Evolutionary conservation across 2,329 filamentous ascomycete species (phyloP).

Genomic region (Calonectria honghensis): DNA sequence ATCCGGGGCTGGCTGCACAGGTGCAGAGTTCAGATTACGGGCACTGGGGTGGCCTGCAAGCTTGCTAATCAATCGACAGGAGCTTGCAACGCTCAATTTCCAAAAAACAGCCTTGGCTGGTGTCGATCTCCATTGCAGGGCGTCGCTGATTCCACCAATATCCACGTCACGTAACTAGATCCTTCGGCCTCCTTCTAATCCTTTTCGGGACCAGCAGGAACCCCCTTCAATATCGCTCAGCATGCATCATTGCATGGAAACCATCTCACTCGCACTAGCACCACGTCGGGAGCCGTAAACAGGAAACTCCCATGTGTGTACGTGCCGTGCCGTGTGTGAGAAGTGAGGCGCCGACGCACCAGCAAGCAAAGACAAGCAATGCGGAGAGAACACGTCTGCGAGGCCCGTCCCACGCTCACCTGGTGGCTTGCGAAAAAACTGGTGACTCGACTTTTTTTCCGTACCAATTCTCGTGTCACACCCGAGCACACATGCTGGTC

Average conservation of each 20-base stretch:
- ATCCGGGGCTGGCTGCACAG: not conserved
- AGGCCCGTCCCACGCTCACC: not conserved
- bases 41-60: slow-evolving; percentile 9
- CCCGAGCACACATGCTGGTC: slow-evolving; percentile 10
- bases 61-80: not conserved
- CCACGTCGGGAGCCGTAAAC: not conserved
- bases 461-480: not conserved
- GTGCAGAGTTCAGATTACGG: not conserved
- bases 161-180: slow-evolving; percentile 34
- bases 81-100: slow-evolving; percentile 21
- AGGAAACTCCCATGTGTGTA: not conserved
- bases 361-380: not conserved
- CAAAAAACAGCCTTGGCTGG: slow-evolving; percentile 14
- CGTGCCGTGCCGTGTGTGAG: slow-evolving; percentile 22
- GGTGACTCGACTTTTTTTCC: slow-evolving; percentile 4
- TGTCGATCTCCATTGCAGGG: slow-evolving; percentile 35
- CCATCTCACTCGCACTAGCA: not conserved
- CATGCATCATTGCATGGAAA: slow-evolving; percentile 4
- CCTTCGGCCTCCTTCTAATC: slow-evolving; percentile 33
- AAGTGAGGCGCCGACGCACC: not conserved
- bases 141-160: slow-evolving; percentile 27
- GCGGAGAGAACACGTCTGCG: slow-evolving; percentile 12
- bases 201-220: slow-evolving; percentile 8
- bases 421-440: not conserved
- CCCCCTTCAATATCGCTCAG: slow-evolving; percentile 23